Evolutionary conservation across 257 asterid species (phyloP).

Genomic region (Petrea volubilis): DNA sequence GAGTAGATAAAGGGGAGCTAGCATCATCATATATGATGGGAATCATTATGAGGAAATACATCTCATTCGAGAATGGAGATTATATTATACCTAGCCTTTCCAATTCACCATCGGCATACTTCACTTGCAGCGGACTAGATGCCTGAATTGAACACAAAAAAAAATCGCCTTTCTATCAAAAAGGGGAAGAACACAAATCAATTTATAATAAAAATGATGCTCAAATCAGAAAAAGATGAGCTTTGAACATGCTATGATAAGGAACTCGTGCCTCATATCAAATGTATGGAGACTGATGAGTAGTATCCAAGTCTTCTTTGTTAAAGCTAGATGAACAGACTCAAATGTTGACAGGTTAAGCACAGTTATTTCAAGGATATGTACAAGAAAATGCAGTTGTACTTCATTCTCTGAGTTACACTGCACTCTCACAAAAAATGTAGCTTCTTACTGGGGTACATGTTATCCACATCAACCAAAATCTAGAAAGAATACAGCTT

Average conservation of each 20-base stretch:
- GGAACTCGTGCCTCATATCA: background rate
- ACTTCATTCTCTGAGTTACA: constrained; percentile 1
- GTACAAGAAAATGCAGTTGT: background rate
- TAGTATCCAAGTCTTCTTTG: background rate
- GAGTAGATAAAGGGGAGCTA: background rate
- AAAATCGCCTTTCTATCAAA: constrained; percentile 27
- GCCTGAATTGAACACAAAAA: constrained; percentile 69
- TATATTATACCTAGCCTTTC: constrained; percentile 87
- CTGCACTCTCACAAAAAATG: background rate
- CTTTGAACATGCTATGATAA: constrained; percentile 14
- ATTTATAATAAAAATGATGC: constrained; percentile 12
- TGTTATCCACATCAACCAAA: background rate
- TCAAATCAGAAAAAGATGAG: background rate
- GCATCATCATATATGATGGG: constrained; percentile 3
- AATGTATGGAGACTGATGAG: background rate
- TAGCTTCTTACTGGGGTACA: background rate
- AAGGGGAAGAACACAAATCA: constrained; percentile 19
- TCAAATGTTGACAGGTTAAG: background rate
- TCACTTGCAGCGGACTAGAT: constrained; percentile 95
- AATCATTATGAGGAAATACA: constrained; percentile 6
- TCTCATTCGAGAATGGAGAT: constrained; percentile 11
- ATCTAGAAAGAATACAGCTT: background rate
- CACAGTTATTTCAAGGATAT: background rate
- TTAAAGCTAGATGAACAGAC: background rate
- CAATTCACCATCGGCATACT: constrained; percentile 99